phyloP scores from a whole-genome alignment of 2,329 filamentous ascomycete genomes.

The Arthrobotrys musiformis region DNA sequence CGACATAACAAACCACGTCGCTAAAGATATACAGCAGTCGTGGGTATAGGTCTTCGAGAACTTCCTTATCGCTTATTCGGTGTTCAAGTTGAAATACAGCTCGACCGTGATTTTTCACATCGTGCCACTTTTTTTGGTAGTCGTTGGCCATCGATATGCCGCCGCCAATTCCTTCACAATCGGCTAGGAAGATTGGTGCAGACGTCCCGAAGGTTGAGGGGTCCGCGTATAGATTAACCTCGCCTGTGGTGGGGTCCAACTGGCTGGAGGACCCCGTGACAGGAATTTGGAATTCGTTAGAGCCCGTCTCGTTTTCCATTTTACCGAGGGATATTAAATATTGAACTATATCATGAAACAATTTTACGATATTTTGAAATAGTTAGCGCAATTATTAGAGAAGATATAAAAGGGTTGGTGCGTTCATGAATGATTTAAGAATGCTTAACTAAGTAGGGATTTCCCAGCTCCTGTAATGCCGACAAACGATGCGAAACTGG shows the following conservation, averaged over 20 bases:
- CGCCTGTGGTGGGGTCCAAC: background rate
- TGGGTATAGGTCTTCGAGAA: constrained; percentile 15
- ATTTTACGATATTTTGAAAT: background rate
- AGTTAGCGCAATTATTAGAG: background rate
- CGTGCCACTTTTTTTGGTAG: background rate
- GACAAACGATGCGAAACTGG: constrained; percentile 29
- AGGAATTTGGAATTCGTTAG: background rate
- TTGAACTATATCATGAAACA: background rate
- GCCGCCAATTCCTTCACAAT: constrained; percentile 21
- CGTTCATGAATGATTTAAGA: too few relatives aligned
- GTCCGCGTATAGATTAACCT: constrained; percentile 28
- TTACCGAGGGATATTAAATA: background rate
- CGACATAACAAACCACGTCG: constrained; percentile 28
- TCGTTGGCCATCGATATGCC: background rate
- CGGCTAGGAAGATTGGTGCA: background rate
- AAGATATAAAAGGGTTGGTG: too few relatives aligned
- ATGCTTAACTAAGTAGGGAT: constrained; percentile 20
- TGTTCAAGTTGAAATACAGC: background rate
- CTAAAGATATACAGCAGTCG: constrained; percentile 33
- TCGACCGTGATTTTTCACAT: background rate
- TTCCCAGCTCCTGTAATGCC: constrained; percentile 10
- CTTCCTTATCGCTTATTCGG: background rate
- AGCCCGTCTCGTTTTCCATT: background rate
- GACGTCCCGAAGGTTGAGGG: background rate
- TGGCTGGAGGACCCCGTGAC: background rate